Evolutionary conservation across 352 stramenopile species (phyloP).

Genomic region (Salisapilia sapeloensis): DNA sequence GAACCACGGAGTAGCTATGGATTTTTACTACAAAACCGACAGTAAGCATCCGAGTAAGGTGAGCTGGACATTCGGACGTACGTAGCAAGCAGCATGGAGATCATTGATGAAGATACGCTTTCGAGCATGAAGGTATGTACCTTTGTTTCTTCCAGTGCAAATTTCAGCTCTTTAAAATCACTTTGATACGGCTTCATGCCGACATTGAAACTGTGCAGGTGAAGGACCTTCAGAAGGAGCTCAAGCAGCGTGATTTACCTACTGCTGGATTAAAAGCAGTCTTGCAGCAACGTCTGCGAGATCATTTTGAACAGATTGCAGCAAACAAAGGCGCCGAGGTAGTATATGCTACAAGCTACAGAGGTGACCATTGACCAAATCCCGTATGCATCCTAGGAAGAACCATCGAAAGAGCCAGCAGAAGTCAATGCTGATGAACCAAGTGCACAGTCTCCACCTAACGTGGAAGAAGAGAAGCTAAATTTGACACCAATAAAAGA

Average conservation of each 20-base stretch:
- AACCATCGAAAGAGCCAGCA: background rate
- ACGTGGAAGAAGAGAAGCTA: too few relatives aligned
- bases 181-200: background rate
- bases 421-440: too few relatives aligned
- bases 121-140: conserved; percentile 3
- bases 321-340: background rate
- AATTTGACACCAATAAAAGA: too few relatives aligned
- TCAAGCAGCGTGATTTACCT: conserved; percentile 20
- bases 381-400: background rate
- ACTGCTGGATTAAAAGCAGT: conserved; percentile 17
- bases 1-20: too few relatives aligned
- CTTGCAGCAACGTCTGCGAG: conserved; percentile 15
- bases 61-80: too few relatives aligned
- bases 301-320: conserved; percentile 6
- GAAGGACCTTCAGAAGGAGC: conserved; percentile 28
- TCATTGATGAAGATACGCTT: conserved; percentile 1
- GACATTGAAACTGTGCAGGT: conserved; percentile 10
- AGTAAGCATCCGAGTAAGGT: too few relatives aligned
- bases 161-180: background rate
- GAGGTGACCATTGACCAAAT: background rate
- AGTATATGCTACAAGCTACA: background rate
- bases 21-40: too few relatives aligned
- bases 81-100: background rate
- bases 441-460: too few relatives aligned
- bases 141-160: too few relatives aligned